phyloP scores from a whole-genome alignment of 148 eudicot genomes.

The Polygonum maritimum region DNA sequence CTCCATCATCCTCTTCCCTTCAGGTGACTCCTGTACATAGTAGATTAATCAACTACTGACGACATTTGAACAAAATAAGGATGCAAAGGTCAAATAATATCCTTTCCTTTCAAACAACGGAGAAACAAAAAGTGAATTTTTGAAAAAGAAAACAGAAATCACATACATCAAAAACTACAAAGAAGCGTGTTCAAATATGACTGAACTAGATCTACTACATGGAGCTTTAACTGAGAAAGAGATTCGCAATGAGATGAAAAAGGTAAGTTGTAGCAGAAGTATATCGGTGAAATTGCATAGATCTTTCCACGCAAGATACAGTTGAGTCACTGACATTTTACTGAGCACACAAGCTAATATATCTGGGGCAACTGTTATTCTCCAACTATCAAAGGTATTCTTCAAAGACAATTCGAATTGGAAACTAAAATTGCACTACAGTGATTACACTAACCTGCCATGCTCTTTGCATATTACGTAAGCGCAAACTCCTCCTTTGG shows the following conservation, averaged over 20 bases:
- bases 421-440: constrained; percentile 2
- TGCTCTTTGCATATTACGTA: constrained; percentile 94
- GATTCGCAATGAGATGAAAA: neutral
- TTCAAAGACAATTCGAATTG: neutral
- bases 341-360: neutral
- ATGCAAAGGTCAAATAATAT: neutral
- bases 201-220: neutral
- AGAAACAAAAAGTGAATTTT: neutral
- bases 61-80: neutral
- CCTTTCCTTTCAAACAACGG: neutral
- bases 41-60: neutral
- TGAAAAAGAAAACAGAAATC: neutral
- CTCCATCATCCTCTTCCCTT: constrained; percentile 77
- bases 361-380: neutral
- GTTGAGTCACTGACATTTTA: neutral
- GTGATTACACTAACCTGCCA: constrained; percentile 83
- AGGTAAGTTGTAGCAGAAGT: neutral
- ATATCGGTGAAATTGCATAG: neutral
- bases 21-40: constrained; percentile 78
- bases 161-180: neutral
- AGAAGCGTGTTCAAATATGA: neutral
- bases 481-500: constrained; percentile 74
- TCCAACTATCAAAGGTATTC: neutral
- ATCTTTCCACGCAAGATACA: neutral
- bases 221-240: neutral